Conservation (phyloP, 1,284 basidiomycete genomes). For the Ceratobasidium theobromae region DNA sequence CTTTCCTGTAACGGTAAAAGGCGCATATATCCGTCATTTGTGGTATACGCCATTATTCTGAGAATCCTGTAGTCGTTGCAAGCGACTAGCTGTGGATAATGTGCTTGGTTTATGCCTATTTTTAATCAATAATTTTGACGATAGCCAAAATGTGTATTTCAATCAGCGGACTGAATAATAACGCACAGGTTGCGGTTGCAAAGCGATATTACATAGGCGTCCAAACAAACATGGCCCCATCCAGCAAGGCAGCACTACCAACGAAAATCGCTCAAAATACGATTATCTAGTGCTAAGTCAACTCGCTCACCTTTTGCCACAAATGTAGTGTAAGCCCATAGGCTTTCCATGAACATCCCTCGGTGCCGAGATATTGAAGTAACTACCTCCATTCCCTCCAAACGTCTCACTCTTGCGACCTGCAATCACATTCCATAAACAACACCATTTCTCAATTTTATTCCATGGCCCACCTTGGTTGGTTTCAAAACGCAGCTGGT, state of each 20-base stretch:
- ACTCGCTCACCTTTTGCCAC: slow-evolving; percentile 7
- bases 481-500: slow-evolving; percentile 4
- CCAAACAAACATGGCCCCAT: neutral
- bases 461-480: neutral
- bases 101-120: too few species aligned
- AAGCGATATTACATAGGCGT: too few species aligned
- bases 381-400: neutral
- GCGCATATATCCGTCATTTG: too few species aligned
- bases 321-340: neutral
- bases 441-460: too few species aligned
- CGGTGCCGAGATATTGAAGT: neutral
- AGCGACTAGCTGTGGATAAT: too few species aligned
- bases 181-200: too few species aligned
- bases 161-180: too few species aligned
- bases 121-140: too few species aligned
- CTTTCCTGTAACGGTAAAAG: too few species aligned
- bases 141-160: too few species aligned
- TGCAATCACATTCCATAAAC: neutral
- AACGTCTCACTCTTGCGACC: neutral
- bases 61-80: too few species aligned
- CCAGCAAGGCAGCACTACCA: neutral
- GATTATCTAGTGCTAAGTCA: neutral
- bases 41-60: too few species aligned
- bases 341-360: neutral
- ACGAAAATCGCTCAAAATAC: neutral